Conservation (phyloP, 345 rosid genomes). For the Gossypium rotundifolium region DNA sequence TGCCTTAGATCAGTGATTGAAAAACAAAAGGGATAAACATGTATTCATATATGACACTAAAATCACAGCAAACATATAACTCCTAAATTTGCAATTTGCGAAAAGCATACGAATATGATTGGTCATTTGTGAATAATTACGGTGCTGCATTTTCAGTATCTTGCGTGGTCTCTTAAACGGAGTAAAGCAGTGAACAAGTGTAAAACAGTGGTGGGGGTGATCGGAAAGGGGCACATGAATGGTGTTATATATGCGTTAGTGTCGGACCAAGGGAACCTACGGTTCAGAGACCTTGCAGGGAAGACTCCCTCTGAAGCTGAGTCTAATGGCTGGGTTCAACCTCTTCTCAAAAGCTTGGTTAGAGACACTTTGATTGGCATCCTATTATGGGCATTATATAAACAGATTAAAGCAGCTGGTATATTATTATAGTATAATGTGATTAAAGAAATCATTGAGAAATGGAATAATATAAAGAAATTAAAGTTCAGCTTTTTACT, state of each 20-base stretch:
- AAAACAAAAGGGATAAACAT: neutral
- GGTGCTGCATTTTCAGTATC: slow-evolving; percentile 44
- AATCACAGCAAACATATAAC: neutral
- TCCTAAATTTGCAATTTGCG: neutral
- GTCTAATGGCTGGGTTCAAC: slow-evolving; percentile 30
- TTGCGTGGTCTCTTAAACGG: slow-evolving; percentile 87
- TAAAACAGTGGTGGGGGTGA: slow-evolving; percentile 71
- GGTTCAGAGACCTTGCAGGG: slow-evolving; percentile 71
- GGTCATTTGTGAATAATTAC: neutral
- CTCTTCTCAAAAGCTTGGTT: slow-evolving; percentile 28
- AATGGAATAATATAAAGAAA: no score
- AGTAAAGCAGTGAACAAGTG: slow-evolving; percentile 82
- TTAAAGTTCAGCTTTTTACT: no score
- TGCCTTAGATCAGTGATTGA: no score
- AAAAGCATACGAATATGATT: neutral
- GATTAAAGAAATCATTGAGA: no score
- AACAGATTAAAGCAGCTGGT: slow-evolving; percentile 21
- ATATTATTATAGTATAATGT: slow-evolving; percentile 7
- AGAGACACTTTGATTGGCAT: slow-evolving; percentile 48
- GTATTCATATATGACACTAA: neutral
- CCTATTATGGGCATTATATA: slow-evolving; percentile 47
- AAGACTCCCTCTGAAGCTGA: slow-evolving; percentile 29
- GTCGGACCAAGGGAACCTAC: slow-evolving; percentile 63
- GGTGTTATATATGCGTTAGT: slow-evolving; percentile 73
- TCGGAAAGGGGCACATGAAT: slow-evolving; percentile 84